Evolutionary conservation across 1,284 basidiomycete species (phyloP), one percentile per base, ranked within the genome.

Genomic region (Acaromyces ingoldii): DNA sequence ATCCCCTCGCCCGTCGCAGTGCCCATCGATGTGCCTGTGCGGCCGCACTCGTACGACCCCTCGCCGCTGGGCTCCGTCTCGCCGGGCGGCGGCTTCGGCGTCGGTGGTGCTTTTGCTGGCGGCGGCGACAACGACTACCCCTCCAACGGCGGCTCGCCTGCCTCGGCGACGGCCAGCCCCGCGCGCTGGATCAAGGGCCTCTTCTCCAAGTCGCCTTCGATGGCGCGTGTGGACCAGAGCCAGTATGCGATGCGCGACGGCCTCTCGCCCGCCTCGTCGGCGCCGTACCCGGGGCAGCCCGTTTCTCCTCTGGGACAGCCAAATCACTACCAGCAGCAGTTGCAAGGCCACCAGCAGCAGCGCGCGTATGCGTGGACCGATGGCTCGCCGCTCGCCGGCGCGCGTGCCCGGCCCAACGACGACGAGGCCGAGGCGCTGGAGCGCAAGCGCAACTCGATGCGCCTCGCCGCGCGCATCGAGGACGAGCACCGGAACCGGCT

Each of bases 391-490:
- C 25, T 45, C 13, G 40, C 40, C 4, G 36, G 36, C 36, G 26
- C 21, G 30, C 29, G 42, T n/a, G 6, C 42, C 19, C 30, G 42
- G 22, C 17, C 17, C 24, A 17, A 37, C 6, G 17, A 22, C 24
- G 36, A 37, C 24, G 68, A 70, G 19, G 57, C 56, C 28, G 61
- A 72, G 31, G 64, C 66, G 1, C 57, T 60, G 17, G 62, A 58
- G 39, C 37, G 49, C 24, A 68, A 70, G 53, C 56, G 66, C 22
- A 49, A 57, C 4, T 63, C 65, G 3, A 61, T 64, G 57, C 54
- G 63, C 1, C 63, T 67, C 40, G 71, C 71, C 6, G 55, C 58
- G 10, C 51, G 55, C n/a, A 69, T 74, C 37, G 64, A 72, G 42
- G 71, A 74, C 33, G 47, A 57, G 30, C 70, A 74, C 50, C 53